Evolutionary conservation across 2,329 filamentous ascomycete species (phyloP), one percentile per base, ranked within the genome.

Genomic region (Xylaria sp.): DNA sequence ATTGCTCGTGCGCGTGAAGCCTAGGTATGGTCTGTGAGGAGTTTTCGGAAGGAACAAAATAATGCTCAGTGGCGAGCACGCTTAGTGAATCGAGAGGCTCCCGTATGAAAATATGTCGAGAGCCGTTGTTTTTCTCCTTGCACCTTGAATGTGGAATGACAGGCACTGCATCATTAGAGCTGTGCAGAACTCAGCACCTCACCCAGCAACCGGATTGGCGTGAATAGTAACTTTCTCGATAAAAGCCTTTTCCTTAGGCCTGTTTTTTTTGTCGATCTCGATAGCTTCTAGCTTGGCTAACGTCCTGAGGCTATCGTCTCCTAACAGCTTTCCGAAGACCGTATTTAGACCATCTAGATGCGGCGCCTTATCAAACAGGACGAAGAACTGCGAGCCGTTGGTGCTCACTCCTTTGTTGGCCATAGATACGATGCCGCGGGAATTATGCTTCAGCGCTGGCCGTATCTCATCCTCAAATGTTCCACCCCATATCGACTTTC

Each of bases 301-400:
- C 5, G 90, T 92, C 39, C 83, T 86, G 54, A 89, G 74, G 63
- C 86, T 85, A 50, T 89, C 88, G 72, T 90, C 89, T 42, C 86
- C 89, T 63, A 90, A 83, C 38, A 95, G 83, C 77, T 90, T 89
- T 11, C 92, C 92, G 79, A 96, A 95, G 1, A 95, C 90, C 0
- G 92, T 94, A 76, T 96, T 96, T 77, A 93, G 87, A 4, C 92
- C 92, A 77, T 96, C 93, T 47, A 96, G 82, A 80, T 96, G 93
- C 42, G 91, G 87, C 29, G 92, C 91, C 71, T 91, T 89, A 66
- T 91, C 91, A 73, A 94, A 91, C 1, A 90, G 88, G 67, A 96
- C 83, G 78, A 94, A 96, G 81, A 96, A 96, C 77, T 96, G 92
- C 55, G 87, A 91, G 17, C 89, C 90, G 75, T 94, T 94, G 47